phyloP scores from a whole-genome alignment of 1,139 yeast genomes.

The Geotrichum restrictum region DNA sequence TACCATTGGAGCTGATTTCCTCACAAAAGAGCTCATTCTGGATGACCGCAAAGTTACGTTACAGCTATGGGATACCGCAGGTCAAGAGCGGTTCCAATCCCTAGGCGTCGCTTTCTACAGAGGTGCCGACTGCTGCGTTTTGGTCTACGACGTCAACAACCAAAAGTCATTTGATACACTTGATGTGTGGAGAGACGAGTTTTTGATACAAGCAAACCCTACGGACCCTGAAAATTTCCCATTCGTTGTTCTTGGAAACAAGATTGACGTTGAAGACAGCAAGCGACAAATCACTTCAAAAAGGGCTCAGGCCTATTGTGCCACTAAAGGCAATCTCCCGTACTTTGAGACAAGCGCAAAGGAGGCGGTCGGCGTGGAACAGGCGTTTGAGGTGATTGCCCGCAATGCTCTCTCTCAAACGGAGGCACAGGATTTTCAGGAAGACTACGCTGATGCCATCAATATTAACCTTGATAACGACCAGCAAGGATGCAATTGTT shows the following conservation, averaged over 20 bases:
- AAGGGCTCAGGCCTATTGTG: slow-evolving; percentile 82
- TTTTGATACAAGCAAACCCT: slow-evolving; percentile 87
- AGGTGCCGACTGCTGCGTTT: slow-evolving; percentile 97
- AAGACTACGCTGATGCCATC: slow-evolving; percentile 93
- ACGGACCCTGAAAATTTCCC: slow-evolving; percentile 94
- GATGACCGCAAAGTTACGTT: slow-evolving; percentile 78
- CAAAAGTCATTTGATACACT: slow-evolving; percentile 87
- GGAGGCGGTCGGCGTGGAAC: slow-evolving; percentile 88
- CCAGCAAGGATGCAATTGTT: slow-evolving; percentile 73
- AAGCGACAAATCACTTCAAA: slow-evolving; percentile 79
- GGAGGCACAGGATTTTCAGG: slow-evolving; percentile 81
- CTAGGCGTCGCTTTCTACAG: slow-evolving; percentile 96
- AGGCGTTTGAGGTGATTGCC: slow-evolving; percentile 94
- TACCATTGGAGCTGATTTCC: slow-evolving; percentile 95
- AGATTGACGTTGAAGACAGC: slow-evolving; percentile 88
- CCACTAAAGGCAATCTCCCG: slow-evolving; percentile 83
- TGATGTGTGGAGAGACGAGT: slow-evolving; percentile 93
- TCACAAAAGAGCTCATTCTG: slow-evolving; percentile 81
- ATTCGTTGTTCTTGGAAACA: slow-evolving; percentile 89
- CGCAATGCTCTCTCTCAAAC: slow-evolving; percentile 90
- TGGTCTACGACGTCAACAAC: slow-evolving; percentile 91
- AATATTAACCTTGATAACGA: slow-evolving; percentile 89
- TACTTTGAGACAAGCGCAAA: slow-evolving; percentile 93
- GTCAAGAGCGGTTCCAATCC: slow-evolving; percentile 86
- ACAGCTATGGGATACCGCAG: slow-evolving; percentile 91